A percentile compares a stretch with the other conserved stretches of the same genome.
phyloP scores from a whole-genome alignment of 2,329 filamentous ascomycete genomes.

The Fusarium mundagurra region DNA sequence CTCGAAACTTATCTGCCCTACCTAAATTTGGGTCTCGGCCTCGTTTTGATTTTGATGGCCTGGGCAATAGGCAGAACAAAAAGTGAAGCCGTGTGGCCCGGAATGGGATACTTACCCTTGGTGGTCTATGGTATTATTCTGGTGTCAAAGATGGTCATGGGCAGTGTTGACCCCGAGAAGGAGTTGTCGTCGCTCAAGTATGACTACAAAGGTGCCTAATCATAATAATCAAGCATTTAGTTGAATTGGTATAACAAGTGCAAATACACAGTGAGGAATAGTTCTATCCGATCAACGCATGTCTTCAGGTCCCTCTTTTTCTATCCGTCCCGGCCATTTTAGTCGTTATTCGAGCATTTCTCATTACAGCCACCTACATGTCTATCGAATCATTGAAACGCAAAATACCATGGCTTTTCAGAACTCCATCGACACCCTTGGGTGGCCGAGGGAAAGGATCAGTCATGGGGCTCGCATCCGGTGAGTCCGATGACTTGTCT shows the following conservation, averaged over 20 bases:
- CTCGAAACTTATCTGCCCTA: constrained; percentile 68
- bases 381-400: constrained; percentile 94
- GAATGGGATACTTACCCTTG: constrained; percentile 62
- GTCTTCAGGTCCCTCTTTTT: constrained; percentile 9
- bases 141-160: constrained; percentile 72
- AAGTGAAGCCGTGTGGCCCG: constrained; percentile 50
- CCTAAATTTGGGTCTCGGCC: constrained; percentile 67
- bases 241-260: background rate
- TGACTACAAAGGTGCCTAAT: constrained; percentile 72
- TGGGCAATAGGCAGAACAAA: constrained; percentile 49
- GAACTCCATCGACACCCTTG: constrained; percentile 85
- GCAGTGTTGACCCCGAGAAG: constrained; percentile 72
- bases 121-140: constrained; percentile 70
- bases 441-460: constrained; percentile 71
- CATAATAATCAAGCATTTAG: background rate
- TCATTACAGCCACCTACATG: constrained; percentile 53
- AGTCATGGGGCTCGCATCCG: constrained; percentile 51
- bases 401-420: constrained; percentile 87
- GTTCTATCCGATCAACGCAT: constrained; percentile 18
- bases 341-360: constrained; percentile 31
- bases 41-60: constrained; percentile 60
- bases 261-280: background rate
- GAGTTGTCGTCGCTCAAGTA: constrained; percentile 72
- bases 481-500: constrained; percentile 76
- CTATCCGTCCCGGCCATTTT: constrained; percentile 26